Base-by-base conservation (phyloP, 176 grass and related monocot species). In the Triticum timopheevii region DNA sequence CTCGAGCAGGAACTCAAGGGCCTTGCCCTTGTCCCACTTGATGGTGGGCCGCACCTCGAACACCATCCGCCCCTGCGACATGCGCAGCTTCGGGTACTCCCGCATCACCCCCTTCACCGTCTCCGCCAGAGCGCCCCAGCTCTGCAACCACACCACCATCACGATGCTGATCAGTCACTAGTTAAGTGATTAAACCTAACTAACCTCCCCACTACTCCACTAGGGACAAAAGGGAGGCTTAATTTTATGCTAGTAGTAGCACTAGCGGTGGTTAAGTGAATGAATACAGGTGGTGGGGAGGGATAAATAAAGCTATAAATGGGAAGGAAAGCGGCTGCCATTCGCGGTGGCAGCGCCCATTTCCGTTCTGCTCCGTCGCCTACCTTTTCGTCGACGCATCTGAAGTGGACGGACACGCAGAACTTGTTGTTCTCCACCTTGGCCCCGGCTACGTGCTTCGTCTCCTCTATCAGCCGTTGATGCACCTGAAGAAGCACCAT, bases 21-120 rank as follows among this genome's bases (percentile, higher is more conserved):
- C 95, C 91, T 95, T 97, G 61, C 95, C 95, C 89, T 97, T 97
- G 79, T 97, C 93, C 95, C 95, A 97, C 73, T 97, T 95, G 84
- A 97, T 97, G 65, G 77, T 82, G 6, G 95, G 95, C 6, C 95
- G 91, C 77, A 97, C 94, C 91, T 97, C 95, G 8, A 97, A 10
- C 74, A 97, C 95, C 95, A 89, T 97, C 58, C 95, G 82, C 68
- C 95, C 95, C 69, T 88, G 88, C 73, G 88, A 90, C 72, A 94
- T 79, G 83, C 62, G 66, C 64, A 97, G 88, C 86, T 84, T 81
- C 11, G 92, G 95, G 87, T 91, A 97, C n/a, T 82, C 82, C 2
- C 76, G 77, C 44, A 97, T 50, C 75, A 97, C 95, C 10, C 23
- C 25, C 67, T 83, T 91, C 58, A 97, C 95, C 49, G 84, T 81